A percentile compares a stretch with the other conserved stretches of the same genome.
These are phyloP conservation scores for Termitomyces sp. DNA, from an alignment of 768 basidiomycete species.

Conservation along the genomic window DNA sequence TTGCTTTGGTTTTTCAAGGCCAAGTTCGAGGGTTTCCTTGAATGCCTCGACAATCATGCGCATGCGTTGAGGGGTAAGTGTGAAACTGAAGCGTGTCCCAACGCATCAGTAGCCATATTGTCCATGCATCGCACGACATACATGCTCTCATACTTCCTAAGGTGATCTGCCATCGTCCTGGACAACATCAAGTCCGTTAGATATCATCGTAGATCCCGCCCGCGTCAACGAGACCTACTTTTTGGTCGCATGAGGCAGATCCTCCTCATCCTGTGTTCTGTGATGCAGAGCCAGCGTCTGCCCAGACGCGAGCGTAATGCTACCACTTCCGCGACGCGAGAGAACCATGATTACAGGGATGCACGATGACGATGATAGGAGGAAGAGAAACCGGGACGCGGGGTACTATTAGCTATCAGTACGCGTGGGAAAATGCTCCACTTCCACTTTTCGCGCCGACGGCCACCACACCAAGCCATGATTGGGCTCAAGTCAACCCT, in stretches of 20 bases:
- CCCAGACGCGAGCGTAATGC: slow-evolving; percentile 64
- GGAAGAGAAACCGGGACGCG: slow-evolving; percentile 2
- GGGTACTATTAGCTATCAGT: neutral
- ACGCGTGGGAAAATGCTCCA: slow-evolving; percentile 16
- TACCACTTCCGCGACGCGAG: slow-evolving; percentile 77
- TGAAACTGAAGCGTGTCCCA: slow-evolving; percentile 47
- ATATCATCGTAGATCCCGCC: slow-evolving; percentile 1
- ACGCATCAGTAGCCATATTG: slow-evolving; percentile 2
- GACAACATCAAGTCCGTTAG: slow-evolving; percentile 8
- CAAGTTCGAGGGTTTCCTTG: slow-evolving; percentile 84
- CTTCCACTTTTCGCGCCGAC: slow-evolving; percentile 9
- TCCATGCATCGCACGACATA: slow-evolving; percentile 35
- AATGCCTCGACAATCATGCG: slow-evolving; percentile 96
- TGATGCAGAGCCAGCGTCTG: slow-evolving; percentile 84
- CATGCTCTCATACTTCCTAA: slow-evolving; percentile 85
- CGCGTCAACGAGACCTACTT: slow-evolving; percentile 43
- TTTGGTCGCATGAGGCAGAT: slow-evolving; percentile 91
- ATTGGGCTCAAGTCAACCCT: slow-evolving; percentile 93
- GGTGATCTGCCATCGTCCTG: slow-evolving; percentile 91
- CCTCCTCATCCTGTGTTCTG: slow-evolving; percentile 80
- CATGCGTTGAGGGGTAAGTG: slow-evolving; percentile 86
- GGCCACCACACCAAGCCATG: slow-evolving; percentile 39
- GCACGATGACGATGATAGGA: neutral
- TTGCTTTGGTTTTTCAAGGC: slow-evolving; percentile 77
- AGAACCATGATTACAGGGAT: slow-evolving; percentile 44